These are phyloP conservation scores for Chaetoscypha palmicola DNA, from an alignment of 2,329 filamentous ascomycete genomes.

Conservation along the genomic window DNA sequence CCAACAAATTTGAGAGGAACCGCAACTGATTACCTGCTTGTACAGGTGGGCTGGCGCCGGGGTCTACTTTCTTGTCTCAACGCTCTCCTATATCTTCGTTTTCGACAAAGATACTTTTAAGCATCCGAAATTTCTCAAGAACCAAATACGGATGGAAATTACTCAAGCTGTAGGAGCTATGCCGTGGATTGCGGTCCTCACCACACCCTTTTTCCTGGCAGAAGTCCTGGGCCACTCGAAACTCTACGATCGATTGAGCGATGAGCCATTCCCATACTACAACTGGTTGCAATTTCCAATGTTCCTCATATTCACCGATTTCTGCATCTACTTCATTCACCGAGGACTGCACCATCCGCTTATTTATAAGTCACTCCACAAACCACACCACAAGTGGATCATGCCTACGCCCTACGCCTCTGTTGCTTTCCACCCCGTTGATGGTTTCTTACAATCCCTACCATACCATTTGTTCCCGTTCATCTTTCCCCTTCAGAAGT, in stretches of 20 bases:
- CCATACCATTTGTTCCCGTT: slow-evolving; percentile 94
- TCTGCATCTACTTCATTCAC: slow-evolving; percentile 88
- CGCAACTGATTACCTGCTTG: slow-evolving; percentile 8
- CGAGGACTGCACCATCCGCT: slow-evolving; percentile 72
- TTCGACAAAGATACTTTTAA: slow-evolving; percentile 86
- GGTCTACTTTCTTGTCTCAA: slow-evolving; percentile 78
- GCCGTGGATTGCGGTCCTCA: slow-evolving; percentile 77
- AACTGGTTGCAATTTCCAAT: slow-evolving; percentile 77
- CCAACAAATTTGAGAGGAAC: not conserved
- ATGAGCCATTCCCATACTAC: slow-evolving; percentile 73
- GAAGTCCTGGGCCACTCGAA: slow-evolving; percentile 82
- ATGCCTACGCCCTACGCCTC: slow-evolving; percentile 92
- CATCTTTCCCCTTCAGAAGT: slow-evolving; percentile 86
- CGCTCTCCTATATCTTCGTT: slow-evolving; percentile 77
- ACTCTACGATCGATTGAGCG: slow-evolving; percentile 73
- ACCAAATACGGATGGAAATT: slow-evolving; percentile 84
- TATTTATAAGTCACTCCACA: slow-evolving; percentile 85
- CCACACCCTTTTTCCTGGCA: slow-evolving; percentile 69
- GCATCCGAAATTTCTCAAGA: slow-evolving; percentile 92
- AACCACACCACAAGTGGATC: slow-evolving; percentile 99
- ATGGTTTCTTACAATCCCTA: slow-evolving; percentile 80
- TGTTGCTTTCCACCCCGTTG: slow-evolving; percentile 90
- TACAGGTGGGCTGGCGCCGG: slow-evolving; percentile 77
- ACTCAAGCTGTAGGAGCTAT: slow-evolving; percentile 68
- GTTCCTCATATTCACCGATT: slow-evolving; percentile 84